Conservation (phyloP, 148 eudicot species). For the Chenopodium formosanum region DNA sequence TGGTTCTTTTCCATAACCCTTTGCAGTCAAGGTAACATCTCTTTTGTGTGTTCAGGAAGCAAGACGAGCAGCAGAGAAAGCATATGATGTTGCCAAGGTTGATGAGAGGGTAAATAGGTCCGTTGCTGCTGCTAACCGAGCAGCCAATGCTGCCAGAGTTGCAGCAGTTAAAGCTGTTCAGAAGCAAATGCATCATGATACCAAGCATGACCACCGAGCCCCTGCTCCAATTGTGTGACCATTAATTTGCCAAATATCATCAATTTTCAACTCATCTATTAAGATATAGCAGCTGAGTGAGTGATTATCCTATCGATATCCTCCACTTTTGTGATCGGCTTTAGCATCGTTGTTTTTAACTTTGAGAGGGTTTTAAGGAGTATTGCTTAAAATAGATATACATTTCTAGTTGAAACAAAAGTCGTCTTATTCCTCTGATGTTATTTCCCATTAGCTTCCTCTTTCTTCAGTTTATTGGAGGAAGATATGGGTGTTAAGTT, state of each 20-base stretch:
- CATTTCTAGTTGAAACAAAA: not conserved
- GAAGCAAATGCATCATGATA: slow-evolving; percentile 64
- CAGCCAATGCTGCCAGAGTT: slow-evolving; percentile 93
- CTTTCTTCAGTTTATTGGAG: slow-evolving; percentile 16
- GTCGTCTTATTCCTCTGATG: slow-evolving; percentile 2
- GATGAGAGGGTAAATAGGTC: slow-evolving; percentile 88
- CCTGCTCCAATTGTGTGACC: slow-evolving; percentile 40
- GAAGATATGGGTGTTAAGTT: slow-evolving; percentile 23
- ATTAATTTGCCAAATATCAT: not conserved
- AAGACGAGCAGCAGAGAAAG: slow-evolving; percentile 74
- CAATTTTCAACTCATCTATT: not conserved
- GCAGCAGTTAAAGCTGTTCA: slow-evolving; percentile 90
- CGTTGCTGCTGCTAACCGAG: slow-evolving; percentile 73
- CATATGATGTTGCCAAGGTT: slow-evolving; percentile 80
- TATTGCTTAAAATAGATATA: slow-evolving; percentile 6
- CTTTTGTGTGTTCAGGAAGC: slow-evolving; percentile 59
- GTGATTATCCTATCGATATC: slow-evolving; percentile 5
- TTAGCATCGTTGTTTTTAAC: slow-evolving; percentile 23
- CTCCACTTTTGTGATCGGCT: slow-evolving; percentile 21
- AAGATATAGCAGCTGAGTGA: slow-evolving; percentile 10
- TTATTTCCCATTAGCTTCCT: slow-evolving; percentile 26
- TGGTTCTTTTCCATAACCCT: not conserved
- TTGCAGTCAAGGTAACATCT: not conserved
- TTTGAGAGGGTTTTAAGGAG: slow-evolving; percentile 23
- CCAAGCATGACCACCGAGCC: slow-evolving; percentile 36